These are phyloP conservation scores for Tetrapyrgos nigripes DNA, from an alignment of 1,284 basidiomycete genomes.

Conservation along the genomic window DNA sequence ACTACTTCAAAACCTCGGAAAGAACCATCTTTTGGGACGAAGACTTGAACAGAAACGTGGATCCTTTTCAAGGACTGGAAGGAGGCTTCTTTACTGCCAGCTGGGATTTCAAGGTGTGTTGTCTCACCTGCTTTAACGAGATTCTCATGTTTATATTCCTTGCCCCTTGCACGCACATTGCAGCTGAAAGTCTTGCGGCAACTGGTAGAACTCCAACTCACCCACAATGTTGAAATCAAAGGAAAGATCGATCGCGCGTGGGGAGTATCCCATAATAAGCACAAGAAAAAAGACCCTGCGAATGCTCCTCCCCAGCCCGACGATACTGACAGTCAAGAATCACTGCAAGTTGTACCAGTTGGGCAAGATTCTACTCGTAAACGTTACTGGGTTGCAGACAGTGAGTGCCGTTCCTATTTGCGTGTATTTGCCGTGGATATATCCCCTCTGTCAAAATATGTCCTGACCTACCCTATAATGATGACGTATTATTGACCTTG, in stretches of 20 bases:
- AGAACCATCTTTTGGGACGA: slow-evolving; percentile 82
- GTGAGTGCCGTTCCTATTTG: slow-evolving; percentile 78
- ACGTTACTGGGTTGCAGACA: slow-evolving; percentile 83
- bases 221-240: slow-evolving; percentile 71
- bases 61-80: slow-evolving; percentile 69
- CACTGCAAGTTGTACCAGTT: slow-evolving; percentile 66
- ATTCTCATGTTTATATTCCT: slow-evolving; percentile 20
- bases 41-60: slow-evolving; percentile 63
- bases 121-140: slow-evolving; percentile 18
- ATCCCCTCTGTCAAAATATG: slow-evolving; percentile 25
- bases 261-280: slow-evolving; percentile 81
- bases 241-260: slow-evolving; percentile 78
- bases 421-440: slow-evolving; percentile 61
- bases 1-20: slow-evolving; percentile 74
- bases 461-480: slow-evolving; percentile 25
- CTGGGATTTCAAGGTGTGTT: slow-evolving; percentile 77
- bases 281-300: slow-evolving; percentile 74
- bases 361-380: slow-evolving; percentile 76
- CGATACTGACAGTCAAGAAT: slow-evolving; percentile 68
- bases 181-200: slow-evolving; percentile 82
- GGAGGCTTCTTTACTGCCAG: slow-evolving; percentile 74
- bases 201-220: slow-evolving; percentile 79
- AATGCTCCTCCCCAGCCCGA: slow-evolving; percentile 57
- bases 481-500: slow-evolving; percentile 31
- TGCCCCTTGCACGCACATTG: slow-evolving; percentile 7